phyloP scores from a whole-genome alignment of 352 stramenopile genomes.

The Achlya hypogyna region DNA sequence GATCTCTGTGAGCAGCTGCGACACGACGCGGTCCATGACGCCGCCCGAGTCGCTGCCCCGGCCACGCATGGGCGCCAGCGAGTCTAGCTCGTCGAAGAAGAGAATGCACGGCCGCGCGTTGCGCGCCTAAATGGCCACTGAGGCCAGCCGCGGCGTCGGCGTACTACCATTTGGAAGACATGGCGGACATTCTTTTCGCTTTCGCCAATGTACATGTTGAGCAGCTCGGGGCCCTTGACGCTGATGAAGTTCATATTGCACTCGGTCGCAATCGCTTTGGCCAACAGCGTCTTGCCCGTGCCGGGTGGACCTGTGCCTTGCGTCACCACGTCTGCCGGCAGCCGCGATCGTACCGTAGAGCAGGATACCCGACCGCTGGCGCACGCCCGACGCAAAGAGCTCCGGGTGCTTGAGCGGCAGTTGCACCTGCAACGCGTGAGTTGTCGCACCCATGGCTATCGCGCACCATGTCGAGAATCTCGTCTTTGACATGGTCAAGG shows the following conservation, averaged over 20 bases:
- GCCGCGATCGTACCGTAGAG: slow-evolving; percentile 35
- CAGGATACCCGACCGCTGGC: slow-evolving; percentile 72
- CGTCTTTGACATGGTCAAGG: slow-evolving; percentile 97
- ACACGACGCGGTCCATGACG: slow-evolving; percentile 95
- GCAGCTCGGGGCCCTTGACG: slow-evolving; percentile 92
- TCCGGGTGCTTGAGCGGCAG: slow-evolving; percentile 77
- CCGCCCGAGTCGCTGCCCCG: slow-evolving; percentile 78
- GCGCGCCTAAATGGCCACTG: slow-evolving; percentile 29
- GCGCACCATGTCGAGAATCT: slow-evolving; percentile 82
- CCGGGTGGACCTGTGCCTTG: slow-evolving; percentile 42
- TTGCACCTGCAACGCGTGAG: slow-evolving; percentile 29
- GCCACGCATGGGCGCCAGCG: slow-evolving; percentile 81
- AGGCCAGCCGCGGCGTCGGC: not conserved
- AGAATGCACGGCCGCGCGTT: slow-evolving; percentile 82
- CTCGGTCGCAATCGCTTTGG: slow-evolving; percentile 93
- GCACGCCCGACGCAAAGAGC: slow-evolving; percentile 64
- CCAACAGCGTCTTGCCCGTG: slow-evolving; percentile 92
- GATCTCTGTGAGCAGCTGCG: slow-evolving; percentile 93
- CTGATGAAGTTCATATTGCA: slow-evolving; percentile 94
- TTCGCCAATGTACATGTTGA: slow-evolving; percentile 98
- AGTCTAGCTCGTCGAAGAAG: slow-evolving; percentile 93
- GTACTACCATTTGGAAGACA: slow-evolving; percentile 79
- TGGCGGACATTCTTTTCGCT: slow-evolving; percentile 94
- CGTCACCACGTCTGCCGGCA: not conserved
- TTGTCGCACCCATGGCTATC: not conserved